Evolutionary conservation across 805 yeast genomes (phyloP).

Genomic region (Candida easanensis): DNA sequence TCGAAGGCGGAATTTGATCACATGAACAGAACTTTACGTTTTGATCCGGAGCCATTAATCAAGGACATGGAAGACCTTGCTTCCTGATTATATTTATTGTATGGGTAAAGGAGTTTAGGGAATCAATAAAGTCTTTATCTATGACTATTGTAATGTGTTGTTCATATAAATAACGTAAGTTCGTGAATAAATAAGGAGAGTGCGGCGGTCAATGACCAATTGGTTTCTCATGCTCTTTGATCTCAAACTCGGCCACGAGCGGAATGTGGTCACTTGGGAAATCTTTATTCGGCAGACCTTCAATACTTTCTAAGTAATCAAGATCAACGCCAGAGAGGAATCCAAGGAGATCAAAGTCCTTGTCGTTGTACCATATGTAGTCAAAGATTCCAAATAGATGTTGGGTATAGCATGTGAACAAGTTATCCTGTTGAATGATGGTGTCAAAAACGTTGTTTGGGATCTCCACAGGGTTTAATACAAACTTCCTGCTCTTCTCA

Average conservation of each 20-base stretch:
- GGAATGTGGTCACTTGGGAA: constrained; percentile 45
- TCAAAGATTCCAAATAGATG: constrained; percentile 53
- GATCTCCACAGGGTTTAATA: constrained; percentile 30
- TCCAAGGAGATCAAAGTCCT: constrained; percentile 37
- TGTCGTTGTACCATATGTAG: constrained; percentile 51
- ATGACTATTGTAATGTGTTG: too few relatives aligned
- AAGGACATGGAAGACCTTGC: constrained; percentile 35
- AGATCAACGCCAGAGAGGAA: constrained; percentile 51
- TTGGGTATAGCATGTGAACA: constrained; percentile 45
- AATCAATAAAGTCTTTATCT: too few relatives aligned
- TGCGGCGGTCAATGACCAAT: background rate
- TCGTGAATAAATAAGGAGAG: constrained; percentile 11
- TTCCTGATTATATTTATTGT: background rate
- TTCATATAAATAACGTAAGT: background rate
- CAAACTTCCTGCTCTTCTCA: constrained; percentile 25
- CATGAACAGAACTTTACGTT: constrained; percentile 34
- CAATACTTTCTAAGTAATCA: constrained; percentile 29
- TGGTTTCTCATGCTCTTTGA: constrained; percentile 4
- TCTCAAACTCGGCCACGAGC: constrained; percentile 25
- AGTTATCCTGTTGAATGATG: constrained; percentile 15
- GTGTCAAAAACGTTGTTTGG: constrained; percentile 30
- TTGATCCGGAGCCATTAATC: constrained; percentile 38
- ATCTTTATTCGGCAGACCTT: constrained; percentile 52
- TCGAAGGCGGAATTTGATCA: constrained; percentile 18
- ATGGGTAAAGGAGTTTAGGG: too few relatives aligned